phyloP scores from a whole-genome alignment of 1,284 basidiomycete genomes.

The Flammula alnicola region DNA sequence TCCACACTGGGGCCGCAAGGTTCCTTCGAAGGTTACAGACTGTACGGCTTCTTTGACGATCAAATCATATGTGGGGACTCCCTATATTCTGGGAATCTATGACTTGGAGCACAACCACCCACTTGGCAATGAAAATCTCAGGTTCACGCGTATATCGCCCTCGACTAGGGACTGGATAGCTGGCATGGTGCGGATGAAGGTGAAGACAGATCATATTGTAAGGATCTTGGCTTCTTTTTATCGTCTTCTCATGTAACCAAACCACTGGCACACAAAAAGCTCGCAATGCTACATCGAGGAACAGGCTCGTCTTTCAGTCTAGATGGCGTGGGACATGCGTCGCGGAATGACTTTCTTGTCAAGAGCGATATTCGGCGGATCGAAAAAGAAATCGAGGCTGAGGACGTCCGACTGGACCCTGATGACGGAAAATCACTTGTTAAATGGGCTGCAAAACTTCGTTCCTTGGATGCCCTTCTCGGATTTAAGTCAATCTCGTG shows the following conservation, averaged over 20 bases:
- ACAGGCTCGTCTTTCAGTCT: too few species aligned
- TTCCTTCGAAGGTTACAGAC: neutral
- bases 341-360: slow-evolving; percentile 7
- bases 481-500: slow-evolving; percentile 1
- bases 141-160: slow-evolving; percentile 8
- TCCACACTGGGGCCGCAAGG: slow-evolving; percentile 10
- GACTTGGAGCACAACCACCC: slow-evolving; percentile 4
- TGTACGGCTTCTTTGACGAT: slow-evolving; percentile 7
- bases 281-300: too few species aligned
- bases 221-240: slow-evolving; percentile 1
- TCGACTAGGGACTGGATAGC: slow-evolving; percentile 11
- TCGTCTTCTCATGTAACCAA: too few species aligned
- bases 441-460: slow-evolving; percentile 6
- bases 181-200: slow-evolving; percentile 8
- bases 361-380: slow-evolving; percentile 8
- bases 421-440: slow-evolving; percentile 13
- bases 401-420: slow-evolving; percentile 7
- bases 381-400: slow-evolving; percentile 13
- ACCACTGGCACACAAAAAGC: too few species aligned
- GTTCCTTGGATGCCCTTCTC: neutral
- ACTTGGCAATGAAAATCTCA: slow-evolving; percentile 7
- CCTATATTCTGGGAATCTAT: slow-evolving; percentile 8
- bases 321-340: too few species aligned
- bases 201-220: slow-evolving; percentile 12
- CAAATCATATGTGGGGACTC: slow-evolving; percentile 5